Evolutionary conservation across 23 red algal genomes (phyloP).

Genomic region (Agarophyton chilense): DNA sequence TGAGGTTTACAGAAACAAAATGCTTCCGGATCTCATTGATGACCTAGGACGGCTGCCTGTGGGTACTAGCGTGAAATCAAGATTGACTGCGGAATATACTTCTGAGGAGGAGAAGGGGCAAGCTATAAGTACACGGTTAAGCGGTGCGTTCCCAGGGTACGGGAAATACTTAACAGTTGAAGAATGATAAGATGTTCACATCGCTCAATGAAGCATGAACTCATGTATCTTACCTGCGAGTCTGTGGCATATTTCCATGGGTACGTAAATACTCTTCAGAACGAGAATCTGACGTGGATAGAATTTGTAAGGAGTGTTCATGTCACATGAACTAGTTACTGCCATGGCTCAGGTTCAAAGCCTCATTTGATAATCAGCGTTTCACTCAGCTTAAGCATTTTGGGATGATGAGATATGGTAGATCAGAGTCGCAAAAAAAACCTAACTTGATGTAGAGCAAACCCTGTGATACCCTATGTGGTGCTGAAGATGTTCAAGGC

Average conservation of each 20-base stretch:
- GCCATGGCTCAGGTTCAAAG: too few relatives aligned
- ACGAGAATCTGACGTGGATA: neutral
- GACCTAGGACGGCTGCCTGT: conserved; percentile 31
- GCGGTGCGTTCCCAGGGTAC: conserved; percentile 36
- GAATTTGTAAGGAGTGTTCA: too few relatives aligned
- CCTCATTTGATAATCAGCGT: neutral
- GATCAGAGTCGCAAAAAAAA: neutral
- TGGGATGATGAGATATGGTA: too few relatives aligned
- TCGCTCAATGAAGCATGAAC: neutral
- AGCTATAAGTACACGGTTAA: conserved; percentile 2
- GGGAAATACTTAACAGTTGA: conserved; percentile 38
- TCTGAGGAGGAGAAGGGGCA: conserved; percentile 30
- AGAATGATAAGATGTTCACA: neutral
- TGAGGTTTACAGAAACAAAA: neutral
- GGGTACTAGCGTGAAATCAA: neutral
- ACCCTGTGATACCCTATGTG: neutral
- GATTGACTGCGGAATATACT: conserved; percentile 37
- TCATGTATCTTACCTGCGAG: neutral
- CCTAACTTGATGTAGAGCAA: neutral
- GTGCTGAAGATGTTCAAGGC: neutral
- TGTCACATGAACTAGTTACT: too few relatives aligned
- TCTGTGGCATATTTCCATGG: neutral
- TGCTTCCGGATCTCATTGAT: conserved; percentile 9
- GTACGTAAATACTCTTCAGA: neutral
- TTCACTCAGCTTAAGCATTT: neutral